Evolutionary conservation across 2,329 filamentous ascomycete genomes (phyloP).

Genomic region (Penicillium sclerotiorum): DNA sequence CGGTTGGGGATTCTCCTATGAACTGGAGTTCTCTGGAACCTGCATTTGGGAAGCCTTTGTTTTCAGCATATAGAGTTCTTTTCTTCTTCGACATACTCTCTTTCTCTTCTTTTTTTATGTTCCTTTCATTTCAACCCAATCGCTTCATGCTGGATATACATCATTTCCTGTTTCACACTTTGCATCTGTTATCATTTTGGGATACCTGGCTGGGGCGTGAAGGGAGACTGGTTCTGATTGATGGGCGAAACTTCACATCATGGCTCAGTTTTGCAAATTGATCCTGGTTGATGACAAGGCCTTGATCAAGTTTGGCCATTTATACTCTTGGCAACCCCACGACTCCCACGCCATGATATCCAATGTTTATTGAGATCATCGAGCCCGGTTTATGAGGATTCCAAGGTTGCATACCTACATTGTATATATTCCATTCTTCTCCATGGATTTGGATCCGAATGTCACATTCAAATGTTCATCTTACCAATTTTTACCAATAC

Average conservation of each 20-base stretch:
- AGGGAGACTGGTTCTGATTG: not conserved
- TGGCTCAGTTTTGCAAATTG: not conserved
- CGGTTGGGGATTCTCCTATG: not conserved
- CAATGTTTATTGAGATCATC: conserved; percentile 6
- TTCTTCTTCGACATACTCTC: not conserved
- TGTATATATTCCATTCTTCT: conserved; percentile 17
- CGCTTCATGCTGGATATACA: not conserved
- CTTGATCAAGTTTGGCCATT: too few species aligned
- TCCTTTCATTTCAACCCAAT: not conserved
- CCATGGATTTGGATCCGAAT: conserved; percentile 12
- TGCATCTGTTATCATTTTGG: conserved; percentile 3
- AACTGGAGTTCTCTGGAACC: not conserved
- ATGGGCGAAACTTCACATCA: not conserved
- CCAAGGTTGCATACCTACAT: too few species aligned
- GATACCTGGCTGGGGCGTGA: conserved; percentile 1
- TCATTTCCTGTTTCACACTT: not conserved
- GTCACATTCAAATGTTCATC: not conserved
- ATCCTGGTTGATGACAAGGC: too few species aligned
- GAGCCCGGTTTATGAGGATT: conserved; percentile 11
- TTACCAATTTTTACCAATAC: not conserved
- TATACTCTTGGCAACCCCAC: not conserved
- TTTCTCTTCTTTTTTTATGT: not conserved
- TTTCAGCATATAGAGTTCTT: conserved; percentile 21
- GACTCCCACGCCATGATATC: conserved; percentile 9
- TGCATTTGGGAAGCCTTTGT: conserved; percentile 6